Evolutionary conservation across 2,329 filamentous ascomycete genomes (phyloP).

Genomic region (Ploettnerulaceae sp.): DNA sequence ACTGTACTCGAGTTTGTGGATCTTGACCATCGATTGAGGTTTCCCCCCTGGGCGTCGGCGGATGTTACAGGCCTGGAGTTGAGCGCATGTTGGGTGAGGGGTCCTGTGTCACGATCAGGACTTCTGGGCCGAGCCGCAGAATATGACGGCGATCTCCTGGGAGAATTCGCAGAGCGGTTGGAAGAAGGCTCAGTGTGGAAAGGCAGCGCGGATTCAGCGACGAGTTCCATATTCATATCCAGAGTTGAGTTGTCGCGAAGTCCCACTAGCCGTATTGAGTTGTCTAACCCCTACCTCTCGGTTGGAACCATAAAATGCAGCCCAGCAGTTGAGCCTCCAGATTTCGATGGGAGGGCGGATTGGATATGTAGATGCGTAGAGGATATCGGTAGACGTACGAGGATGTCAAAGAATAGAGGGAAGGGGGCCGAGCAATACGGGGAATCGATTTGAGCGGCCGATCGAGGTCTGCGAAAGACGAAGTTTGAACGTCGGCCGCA

Average conservation of each 20-base stretch:
- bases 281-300: slow-evolving; percentile 6
- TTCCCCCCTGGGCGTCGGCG: slow-evolving; percentile 22
- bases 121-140: slow-evolving; percentile 7
- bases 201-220: slow-evolving; percentile 6
- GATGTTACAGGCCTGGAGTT: slow-evolving; percentile 20
- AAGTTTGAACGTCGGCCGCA: too few relatives aligned
- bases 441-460: too few relatives aligned
- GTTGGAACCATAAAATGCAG: slow-evolving; percentile 1
- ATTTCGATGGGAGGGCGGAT: background rate
- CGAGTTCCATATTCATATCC: slow-evolving; percentile 8
- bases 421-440: too few relatives aligned
- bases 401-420: too few relatives aligned
- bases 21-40: slow-evolving; percentile 27
- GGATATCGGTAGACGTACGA: background rate
- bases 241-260: background rate
- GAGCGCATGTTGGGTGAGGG: slow-evolving; percentile 18
- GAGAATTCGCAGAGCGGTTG: slow-evolving; percentile 3
- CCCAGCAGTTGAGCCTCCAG: background rate
- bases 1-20: slow-evolving; percentile 22
- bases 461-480: too few relatives aligned
- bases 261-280: slow-evolving; percentile 1
- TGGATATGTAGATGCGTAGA: background rate
- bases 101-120: slow-evolving; percentile 12
- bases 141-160: slow-evolving; percentile 13
- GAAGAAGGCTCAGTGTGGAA: slow-evolving; percentile 7